Evolutionary conservation across 2,329 filamentous ascomycete species (phyloP), one percentile per base, ranked within the genome.

Genomic region (Sphaerulina vaccinii): DNA sequence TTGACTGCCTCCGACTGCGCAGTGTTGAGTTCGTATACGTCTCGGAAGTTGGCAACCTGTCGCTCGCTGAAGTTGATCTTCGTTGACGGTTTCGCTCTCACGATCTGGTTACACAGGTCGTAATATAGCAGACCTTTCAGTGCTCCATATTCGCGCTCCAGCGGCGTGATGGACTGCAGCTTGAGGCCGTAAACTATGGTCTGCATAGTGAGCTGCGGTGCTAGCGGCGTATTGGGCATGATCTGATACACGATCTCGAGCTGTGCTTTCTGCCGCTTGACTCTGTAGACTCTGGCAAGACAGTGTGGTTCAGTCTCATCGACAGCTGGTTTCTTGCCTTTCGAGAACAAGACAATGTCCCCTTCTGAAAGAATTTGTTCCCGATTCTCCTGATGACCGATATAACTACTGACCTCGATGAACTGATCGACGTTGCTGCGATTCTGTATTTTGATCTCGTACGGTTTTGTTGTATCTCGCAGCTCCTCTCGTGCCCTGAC

Each of bases 101-200:
- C 77, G 51, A 99, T 88, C 71, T 99, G 93, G 52, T 92, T 87
- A 75, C 92, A 95, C 16, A 99, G 78, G 70, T 99, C 93, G 64
- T 97, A 99, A 70, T 95, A 97, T 68, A 95, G 87, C 57, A 99
- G 72, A 63, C 88, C 92, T 72, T 90, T 87, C 23, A 99, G 73
- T 0, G 93, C 90, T 51, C 90, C 93, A 68, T 91, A 99, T 71
- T 99, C 93, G 69, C 93, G 86, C 74, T 99, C 92, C 45, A 97
- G 85, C 0, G 93, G 93, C 1, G 87, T 95, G 76, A 99, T 87
- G 54, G 92, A 96, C 48, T 90, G 90, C 59, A 99, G 84, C 66
- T 95, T 95, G 51, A 88, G 78, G 2, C 85, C 90, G 62, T 84
- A 81, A 0, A 96, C 77, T 33, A 82, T 83, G 13, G 80, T 76